Percentiles rank a stretch among this genome's conserved stretches.
Evolutionary conservation across 208 protist species (phyloP).

Genomic region (Pavlovales sp.): DNA sequence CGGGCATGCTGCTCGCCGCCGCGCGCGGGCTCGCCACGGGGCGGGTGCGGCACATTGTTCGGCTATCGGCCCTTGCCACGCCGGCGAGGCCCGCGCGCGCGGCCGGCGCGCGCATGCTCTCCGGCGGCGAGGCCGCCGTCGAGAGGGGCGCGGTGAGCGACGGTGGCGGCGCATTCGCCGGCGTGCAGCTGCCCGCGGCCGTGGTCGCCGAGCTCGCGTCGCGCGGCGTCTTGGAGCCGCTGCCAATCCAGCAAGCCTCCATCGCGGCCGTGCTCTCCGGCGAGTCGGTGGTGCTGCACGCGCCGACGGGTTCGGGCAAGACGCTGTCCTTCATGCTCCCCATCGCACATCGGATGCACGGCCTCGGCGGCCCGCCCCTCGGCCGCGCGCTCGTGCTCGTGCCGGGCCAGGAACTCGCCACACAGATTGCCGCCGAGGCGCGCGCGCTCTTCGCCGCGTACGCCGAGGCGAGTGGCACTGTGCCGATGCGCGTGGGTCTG

Average conservation of each 20-base stretch:
- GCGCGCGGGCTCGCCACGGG: too few relatives aligned
- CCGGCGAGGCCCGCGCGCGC: too few relatives aligned
- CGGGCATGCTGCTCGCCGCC: too few relatives aligned
- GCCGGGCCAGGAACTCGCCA: not conserved
- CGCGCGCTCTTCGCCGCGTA: not conserved
- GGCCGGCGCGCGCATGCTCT: too few relatives aligned
- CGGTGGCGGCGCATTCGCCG: too few relatives aligned
- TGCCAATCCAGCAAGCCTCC: slow-evolving; percentile 14
- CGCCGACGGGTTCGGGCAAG: slow-evolving; percentile 16
- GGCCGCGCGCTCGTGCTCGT: not conserved
- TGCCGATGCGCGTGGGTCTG: not conserved
- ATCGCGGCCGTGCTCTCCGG: not conserved
- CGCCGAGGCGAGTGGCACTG: not conserved
- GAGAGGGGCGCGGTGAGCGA: too few relatives aligned
- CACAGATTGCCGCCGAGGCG: slow-evolving; percentile 7
- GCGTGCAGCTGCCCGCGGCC: not conserved
- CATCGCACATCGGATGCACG: not conserved
- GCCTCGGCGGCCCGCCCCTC: not conserved
- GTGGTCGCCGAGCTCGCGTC: not conserved
- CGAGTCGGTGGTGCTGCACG: slow-evolving; percentile 26
- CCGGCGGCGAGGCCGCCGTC: too few relatives aligned
- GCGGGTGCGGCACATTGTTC: too few relatives aligned
- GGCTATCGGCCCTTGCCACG: too few relatives aligned
- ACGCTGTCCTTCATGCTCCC: slow-evolving; percentile 24
- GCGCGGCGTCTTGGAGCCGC: not conserved